Evolutionary conservation across 495 filamentous ascomycete genomes (phyloP), one percentile per base, ranked within the genome.

Genomic region (Xylaria sp.): DNA sequence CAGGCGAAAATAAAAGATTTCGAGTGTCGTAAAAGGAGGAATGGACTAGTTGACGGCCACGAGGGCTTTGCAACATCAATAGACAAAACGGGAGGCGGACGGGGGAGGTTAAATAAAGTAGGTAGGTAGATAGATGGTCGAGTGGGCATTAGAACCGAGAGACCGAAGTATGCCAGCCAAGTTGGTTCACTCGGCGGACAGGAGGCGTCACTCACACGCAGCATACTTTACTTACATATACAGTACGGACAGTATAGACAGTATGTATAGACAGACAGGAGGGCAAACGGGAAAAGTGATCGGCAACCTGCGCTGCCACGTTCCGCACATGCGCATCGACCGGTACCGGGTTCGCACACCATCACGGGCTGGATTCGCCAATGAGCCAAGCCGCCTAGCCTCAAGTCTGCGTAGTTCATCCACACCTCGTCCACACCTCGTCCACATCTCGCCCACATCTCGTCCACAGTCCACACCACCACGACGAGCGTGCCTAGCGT

Each of bases 401-500:
- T 29, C 24, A 26, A 53, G 24, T 53, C 24, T 53, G 21, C 48
- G 9, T 53, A 15, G 50, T 14, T 24, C n/a, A n/a, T n/a, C n/a
- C n/a, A n/a, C n/a, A n/a, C n/a, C n/a, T n/a, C n/a, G n/a, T n/a
- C n/a, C n/a, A n/a, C n/a, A n/a, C n/a, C n/a, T n/a, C n/a, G n/a
- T n/a, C n/a, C n/a, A n/a, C n/a, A n/a, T n/a, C n/a, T n/a, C n/a
- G n/a, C n/a, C n/a, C n/a, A n/a, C n/a, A n/a, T n/a, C n/a, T n/a
- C n/a, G n/a, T n/a, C n/a, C n/a, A n/a, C 52, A 55, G 57, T 24
- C 43, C 62, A 65, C 62, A 65, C 62, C 29, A 63, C 62, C 44
- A 65, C 17, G 5, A 59, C 31, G 33, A 33, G 31, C 11, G 33
- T 59, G 57, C 57, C 37, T 59, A 37, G 33, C 33, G 26, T 55